Conservation (phyloP, 257 asterid species). For the Eustoma russellianum region DNA sequence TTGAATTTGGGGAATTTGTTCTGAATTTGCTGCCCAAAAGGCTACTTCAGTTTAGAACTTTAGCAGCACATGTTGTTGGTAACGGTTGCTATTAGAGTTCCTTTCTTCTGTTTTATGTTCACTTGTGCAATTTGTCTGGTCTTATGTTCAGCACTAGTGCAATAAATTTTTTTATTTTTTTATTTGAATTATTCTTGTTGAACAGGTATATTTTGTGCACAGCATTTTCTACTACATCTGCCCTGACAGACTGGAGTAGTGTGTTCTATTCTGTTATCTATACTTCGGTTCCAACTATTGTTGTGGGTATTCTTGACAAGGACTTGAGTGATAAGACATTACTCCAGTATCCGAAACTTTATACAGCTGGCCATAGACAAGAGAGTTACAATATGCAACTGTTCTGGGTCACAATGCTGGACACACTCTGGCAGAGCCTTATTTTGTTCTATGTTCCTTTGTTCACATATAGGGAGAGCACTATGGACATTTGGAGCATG, state of each 20-base stretch:
- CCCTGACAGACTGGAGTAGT: constrained; percentile 95
- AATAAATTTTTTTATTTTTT: no score
- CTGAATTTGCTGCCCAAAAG: no score
- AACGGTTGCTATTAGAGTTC: no score
- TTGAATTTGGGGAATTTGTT: no score
- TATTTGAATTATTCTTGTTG: constrained; percentile 7
- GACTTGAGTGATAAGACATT: constrained; percentile 78
- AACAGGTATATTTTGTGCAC: constrained; percentile 81
- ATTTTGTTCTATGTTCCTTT: constrained; percentile 83
- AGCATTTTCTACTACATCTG: constrained; percentile 91
- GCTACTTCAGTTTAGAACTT: no score
- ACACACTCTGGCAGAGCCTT: constrained; percentile 97
- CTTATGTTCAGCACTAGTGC: not conserved
- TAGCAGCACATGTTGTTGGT: no score
- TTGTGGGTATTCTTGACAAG: constrained; percentile 93
- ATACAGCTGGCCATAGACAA: constrained; percentile 82
- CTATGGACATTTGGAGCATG: constrained; percentile 92
- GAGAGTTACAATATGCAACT: constrained; percentile 88
- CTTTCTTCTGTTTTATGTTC: not conserved
- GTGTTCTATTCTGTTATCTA: constrained; percentile 86
- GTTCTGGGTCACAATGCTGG: constrained; percentile 92
- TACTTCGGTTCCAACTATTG: constrained; percentile 88
- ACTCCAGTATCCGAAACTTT: constrained; percentile 85
- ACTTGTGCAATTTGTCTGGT: not conserved
- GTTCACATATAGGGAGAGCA: constrained; percentile 60